A percentile compares a stretch with the other conserved stretches of the same genome.
phyloP scores from a whole-genome alignment of 2,329 filamentous ascomycete species.

The Daldinia eschscholtzii region DNA sequence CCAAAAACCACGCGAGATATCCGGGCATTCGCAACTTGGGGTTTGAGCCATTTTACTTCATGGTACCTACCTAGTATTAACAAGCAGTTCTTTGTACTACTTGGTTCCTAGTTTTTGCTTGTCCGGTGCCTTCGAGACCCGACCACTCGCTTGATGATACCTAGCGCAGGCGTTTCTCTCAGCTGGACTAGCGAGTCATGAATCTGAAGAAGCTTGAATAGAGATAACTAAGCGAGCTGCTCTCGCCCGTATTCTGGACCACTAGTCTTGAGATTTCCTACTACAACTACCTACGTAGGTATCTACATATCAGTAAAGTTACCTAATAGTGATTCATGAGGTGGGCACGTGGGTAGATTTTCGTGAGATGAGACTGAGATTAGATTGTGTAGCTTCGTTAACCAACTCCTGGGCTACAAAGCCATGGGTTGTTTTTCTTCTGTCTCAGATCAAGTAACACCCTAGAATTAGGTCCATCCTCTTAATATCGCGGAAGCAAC shows the following conservation, averaged over 20 bases:
- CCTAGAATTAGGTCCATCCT: not conserved
- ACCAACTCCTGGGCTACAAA: not conserved
- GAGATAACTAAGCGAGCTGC: not conserved
- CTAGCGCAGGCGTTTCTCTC: constrained; percentile 1
- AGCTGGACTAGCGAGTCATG: constrained; percentile 14
- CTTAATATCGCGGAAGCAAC: not conserved
- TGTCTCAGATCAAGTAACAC: not conserved
- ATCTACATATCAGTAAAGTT: not conserved
- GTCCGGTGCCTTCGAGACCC: constrained; percentile 11
- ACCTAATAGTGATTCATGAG: constrained; percentile 21
- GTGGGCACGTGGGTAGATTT: constrained; percentile 1
- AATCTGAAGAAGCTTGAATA: constrained; percentile 4
- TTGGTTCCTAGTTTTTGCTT: not conserved
- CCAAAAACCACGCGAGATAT: not conserved
- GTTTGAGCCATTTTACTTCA: constrained; percentile 27
- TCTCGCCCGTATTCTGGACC: not conserved
- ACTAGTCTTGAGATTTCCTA: not conserved
- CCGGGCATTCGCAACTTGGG: not conserved
- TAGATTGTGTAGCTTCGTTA: constrained; percentile 8
- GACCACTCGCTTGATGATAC: constrained; percentile 9
- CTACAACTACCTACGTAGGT: not conserved
- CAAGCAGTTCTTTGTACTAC: not conserved
- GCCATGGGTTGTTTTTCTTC: not conserved
- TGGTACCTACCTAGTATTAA: not conserved
- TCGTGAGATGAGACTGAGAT: constrained; percentile 10